Evolutionary conservation across 345 rosid genomes (phyloP).

Genomic region (Draba incana): DNA sequence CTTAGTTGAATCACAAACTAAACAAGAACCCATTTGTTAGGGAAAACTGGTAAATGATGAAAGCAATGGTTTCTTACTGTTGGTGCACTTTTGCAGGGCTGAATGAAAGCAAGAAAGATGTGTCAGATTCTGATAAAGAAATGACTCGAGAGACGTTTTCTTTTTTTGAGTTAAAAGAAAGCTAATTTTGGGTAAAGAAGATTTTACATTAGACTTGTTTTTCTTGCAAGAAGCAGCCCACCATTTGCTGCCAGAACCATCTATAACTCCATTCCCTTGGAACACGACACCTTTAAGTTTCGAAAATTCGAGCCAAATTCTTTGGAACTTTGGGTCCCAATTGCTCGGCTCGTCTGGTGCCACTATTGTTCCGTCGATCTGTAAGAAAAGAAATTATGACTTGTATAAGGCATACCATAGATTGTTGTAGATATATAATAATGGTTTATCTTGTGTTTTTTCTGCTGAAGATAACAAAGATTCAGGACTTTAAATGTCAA

Average conservation of each 20-base stretch:
- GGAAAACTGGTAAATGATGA: background rate
- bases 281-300: conserved; percentile 71
- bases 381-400: too few relatives aligned
- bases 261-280: conserved; percentile 88
- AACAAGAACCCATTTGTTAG: conserved; percentile 12
- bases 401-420: conserved; percentile 14
- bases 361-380: conserved; percentile 94
- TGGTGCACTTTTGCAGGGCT: conserved; percentile 96
- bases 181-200: background rate
- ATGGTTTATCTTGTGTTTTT: conserved; percentile 7
- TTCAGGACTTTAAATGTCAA: conserved; percentile 5
- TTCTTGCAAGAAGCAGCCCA: conserved; percentile 98
- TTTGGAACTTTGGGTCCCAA: conserved; percentile 76
- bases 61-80: conserved; percentile 60
- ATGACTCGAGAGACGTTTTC: background rate
- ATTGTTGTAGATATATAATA: background rate
- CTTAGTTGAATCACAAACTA: conserved; percentile 29
- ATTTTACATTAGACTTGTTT: conserved; percentile 77
- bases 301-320: conserved; percentile 87
- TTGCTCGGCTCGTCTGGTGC: conserved; percentile 88
- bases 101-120: conserved; percentile 41
- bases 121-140: conserved; percentile 28
- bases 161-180: conserved; percentile 13
- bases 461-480: conserved; percentile 1
- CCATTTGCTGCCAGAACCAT: conserved; percentile 99